Percentiles rank a stretch among this genome's conserved stretches.
Conservation (phyloP, 176 grass and related monocot species). For the Juncus inflexus region DNA sequence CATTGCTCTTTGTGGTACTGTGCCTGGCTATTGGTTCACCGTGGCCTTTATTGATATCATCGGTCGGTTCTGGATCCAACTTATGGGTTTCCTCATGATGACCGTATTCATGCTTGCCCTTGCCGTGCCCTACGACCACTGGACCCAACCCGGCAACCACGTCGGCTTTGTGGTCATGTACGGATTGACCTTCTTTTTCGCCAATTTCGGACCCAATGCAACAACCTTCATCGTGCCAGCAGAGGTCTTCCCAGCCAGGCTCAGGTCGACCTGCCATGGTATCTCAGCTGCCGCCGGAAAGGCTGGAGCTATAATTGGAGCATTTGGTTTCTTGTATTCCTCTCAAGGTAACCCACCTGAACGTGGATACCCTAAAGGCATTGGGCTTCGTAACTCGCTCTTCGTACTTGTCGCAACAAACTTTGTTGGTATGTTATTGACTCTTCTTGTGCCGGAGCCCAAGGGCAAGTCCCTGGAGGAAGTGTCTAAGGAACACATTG, state of each 20-base stretch:
- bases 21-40: slow-evolving; percentile 79
- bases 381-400: slow-evolving; percentile 42
- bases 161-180: slow-evolving; percentile 56
- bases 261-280: slow-evolving; percentile 65
- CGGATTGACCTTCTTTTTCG: slow-evolving; percentile 50
- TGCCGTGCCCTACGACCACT: slow-evolving; percentile 59
- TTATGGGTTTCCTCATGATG: slow-evolving; percentile 58
- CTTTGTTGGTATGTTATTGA: slow-evolving; percentile 33
- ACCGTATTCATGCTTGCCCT: slow-evolving; percentile 64
- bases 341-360: slow-evolving; percentile 40
- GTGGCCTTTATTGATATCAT: slow-evolving; percentile 58
- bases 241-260: slow-evolving; percentile 33
- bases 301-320: slow-evolving; percentile 49
- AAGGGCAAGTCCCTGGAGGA: slow-evolving; percentile 67
- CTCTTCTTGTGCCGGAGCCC: slow-evolving; percentile 50
- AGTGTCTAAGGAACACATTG: slow-evolving; percentile 43
- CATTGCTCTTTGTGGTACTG: slow-evolving; percentile 62
- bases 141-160: slow-evolving; percentile 50
- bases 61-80: slow-evolving; percentile 52
- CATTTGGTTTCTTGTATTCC: slow-evolving; percentile 57
- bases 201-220: slow-evolving; percentile 42
- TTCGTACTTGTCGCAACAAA: slow-evolving; percentile 35
- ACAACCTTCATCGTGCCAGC: slow-evolving; percentile 41
- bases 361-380: slow-evolving; percentile 33
- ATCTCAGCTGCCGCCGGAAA: slow-evolving; percentile 52